Evolutionary conservation across 306 rosid genomes (phyloP).

Genomic region (Sicyos edulis): DNA sequence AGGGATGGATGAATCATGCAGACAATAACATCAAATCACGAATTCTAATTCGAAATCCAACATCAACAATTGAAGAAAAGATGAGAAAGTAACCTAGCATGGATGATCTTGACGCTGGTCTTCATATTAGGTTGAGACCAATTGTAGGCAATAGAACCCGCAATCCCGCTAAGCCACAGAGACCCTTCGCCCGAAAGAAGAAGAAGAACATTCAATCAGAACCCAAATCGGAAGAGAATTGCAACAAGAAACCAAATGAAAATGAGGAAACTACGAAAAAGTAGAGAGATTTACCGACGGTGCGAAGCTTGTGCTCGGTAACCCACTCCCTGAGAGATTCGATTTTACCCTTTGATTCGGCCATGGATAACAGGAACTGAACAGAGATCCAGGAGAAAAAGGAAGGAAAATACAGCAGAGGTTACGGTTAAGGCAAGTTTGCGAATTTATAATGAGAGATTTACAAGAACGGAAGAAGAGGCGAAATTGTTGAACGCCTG

Average conservation of each 20-base stretch:
- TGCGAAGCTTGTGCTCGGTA: conserved; percentile 78
- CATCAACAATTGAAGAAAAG: too few relatives aligned
- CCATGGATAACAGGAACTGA: conserved; percentile 34
- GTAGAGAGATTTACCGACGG: conserved; percentile 54
- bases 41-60: too few relatives aligned
- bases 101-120: conserved; percentile 87
- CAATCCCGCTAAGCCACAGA: conserved; percentile 80
- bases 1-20: not conserved
- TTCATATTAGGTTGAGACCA: conserved; percentile 98
- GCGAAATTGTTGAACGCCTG: conserved; percentile 34
- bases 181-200: conserved; percentile 39
- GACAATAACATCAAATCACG: not conserved
- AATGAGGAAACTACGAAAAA: not conserved
- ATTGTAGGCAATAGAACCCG: conserved; percentile 85
- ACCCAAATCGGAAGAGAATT: not conserved
- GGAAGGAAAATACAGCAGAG: not conserved
- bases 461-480: conserved; percentile 21
- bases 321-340: conserved; percentile 73
- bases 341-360: conserved; percentile 55
- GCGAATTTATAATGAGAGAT: not conserved
- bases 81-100: conserved; percentile 52
- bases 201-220: not conserved
- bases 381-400: not conserved
- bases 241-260: not conserved
- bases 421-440: not conserved